Percentiles rank a stretch among this genome's conserved stretches.
Evolutionary conservation across 208 protist species (phyloP).

Genomic region (Vickermania spadyakhi): DNA sequence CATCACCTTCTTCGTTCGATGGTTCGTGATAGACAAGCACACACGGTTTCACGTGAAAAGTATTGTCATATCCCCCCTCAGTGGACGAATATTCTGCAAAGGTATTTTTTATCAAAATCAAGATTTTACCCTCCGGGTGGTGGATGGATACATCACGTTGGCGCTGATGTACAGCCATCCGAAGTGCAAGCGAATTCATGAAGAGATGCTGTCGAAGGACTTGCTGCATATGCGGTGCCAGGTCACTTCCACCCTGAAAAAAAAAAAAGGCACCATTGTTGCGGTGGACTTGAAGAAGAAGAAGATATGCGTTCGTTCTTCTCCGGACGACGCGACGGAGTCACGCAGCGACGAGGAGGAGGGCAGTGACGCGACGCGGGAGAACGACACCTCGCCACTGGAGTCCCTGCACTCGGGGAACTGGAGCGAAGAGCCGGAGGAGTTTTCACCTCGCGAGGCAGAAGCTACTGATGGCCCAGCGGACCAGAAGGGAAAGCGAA

Average conservation of each 20-base stretch:
- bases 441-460: background rate
- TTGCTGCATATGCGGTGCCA: slow-evolving; percentile 65
- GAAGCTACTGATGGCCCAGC: background rate
- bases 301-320: slow-evolving; percentile 55
- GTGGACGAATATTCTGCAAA: slow-evolving; percentile 63
- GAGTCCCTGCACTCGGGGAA: background rate
- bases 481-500: background rate
- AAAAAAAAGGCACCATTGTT: slow-evolving; percentile 60
- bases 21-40: slow-evolving; percentile 47
- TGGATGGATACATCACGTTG: slow-evolving; percentile 81
- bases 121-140: slow-evolving; percentile 71
- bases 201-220: slow-evolving; percentile 62
- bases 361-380: slow-evolving; percentile 4
- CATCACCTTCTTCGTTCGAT: slow-evolving; percentile 42
- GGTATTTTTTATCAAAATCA: slow-evolving; percentile 65
- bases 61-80: slow-evolving; percentile 48
- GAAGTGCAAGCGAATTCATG: slow-evolving; percentile 18
- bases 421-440: background rate
- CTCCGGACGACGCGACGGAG: slow-evolving; percentile 9
- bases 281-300: slow-evolving; percentile 34
- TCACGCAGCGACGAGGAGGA: slow-evolving; percentile 7
- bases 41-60: slow-evolving; percentile 40
- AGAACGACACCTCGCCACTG: background rate
- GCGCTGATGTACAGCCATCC: slow-evolving; percentile 7
- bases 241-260: slow-evolving; percentile 28